Evolutionary conservation across 2,329 filamentous ascomycete species (phyloP).

Genomic region (Trichophyton verrucosum): DNA sequence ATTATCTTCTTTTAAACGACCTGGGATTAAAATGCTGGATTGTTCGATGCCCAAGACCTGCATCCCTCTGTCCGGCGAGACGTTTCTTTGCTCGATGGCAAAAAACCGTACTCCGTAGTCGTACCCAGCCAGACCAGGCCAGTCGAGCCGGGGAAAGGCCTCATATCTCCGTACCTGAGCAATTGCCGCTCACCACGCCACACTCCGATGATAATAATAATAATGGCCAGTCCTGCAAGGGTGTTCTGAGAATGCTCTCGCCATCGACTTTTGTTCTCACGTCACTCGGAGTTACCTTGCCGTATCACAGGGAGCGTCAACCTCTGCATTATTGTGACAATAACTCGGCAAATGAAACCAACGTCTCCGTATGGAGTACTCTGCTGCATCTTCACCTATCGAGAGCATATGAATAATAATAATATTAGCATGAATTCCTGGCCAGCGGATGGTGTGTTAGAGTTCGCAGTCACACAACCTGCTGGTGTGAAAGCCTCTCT

Average conservation of each 20-base stretch:
- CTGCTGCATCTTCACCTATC: not conserved
- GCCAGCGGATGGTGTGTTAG: not conserved
- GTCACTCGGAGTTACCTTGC: not conserved
- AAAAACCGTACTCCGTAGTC: not conserved
- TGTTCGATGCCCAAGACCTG: not conserved
- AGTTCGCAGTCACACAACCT: not conserved
- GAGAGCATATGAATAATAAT: not conserved
- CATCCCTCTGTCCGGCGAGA: not conserved
- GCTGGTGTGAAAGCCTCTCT: not conserved
- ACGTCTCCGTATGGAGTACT: not conserved
- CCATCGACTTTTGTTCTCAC: not conserved
- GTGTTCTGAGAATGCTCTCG: not conserved
- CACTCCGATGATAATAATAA: not conserved
- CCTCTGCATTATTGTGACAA: not conserved
- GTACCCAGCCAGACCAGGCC: not conserved
- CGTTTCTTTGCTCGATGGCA: not conserved
- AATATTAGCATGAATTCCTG: not conserved
- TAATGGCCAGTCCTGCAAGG: not conserved
- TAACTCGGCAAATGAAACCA: not conserved
- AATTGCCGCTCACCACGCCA: not conserved
- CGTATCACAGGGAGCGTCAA: too few relatives aligned
- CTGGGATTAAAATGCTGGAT: not conserved
- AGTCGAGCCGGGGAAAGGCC: not conserved
- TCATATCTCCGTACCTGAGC: not conserved
- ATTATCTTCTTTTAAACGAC: not conserved